Evolutionary conservation across 1,139 yeast species (phyloP), one percentile per base, ranked within the genome.

Genomic region (Kurtzmaniella quercitrusa): DNA sequence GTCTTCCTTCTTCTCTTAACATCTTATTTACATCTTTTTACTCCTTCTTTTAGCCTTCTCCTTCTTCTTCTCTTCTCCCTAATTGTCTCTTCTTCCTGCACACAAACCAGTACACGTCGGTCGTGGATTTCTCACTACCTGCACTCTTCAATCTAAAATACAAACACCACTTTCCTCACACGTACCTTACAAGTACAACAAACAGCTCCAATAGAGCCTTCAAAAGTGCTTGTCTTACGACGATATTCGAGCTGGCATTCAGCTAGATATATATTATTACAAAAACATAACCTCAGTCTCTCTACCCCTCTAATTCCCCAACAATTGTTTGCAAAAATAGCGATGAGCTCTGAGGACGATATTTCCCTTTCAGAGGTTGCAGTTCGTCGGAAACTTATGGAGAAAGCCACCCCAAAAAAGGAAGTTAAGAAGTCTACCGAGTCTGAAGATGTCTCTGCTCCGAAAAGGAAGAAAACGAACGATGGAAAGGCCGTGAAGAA

Each of bases 261-360:
- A 5, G 31, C 14, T 27, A 12, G 31, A n/a, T 4, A 27, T 27
- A 10, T 11, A 27, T 4, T 27, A 11, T 6, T 27, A 27, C 14
- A 11, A 3, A 11, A 5, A 27, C 12, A 27, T 5, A 5, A 12
- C 31, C 14, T 10, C 14, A 27, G 31, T 11, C 31, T n/a, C 14
- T 27, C 14, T 27, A 11, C 12, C 14, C 31, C n/a, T 12, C 4
- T 5, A 10, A 6, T n/a, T 27, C 10, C 5, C 12, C 31, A 10
- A 27, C 31, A 27, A 27, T 27, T 27, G 31, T 17, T 17, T 11
- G 19, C 25, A 10, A 6, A 10, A 34, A 15, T 11, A 11, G 15
- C 11, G 25, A 43, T 43, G 46, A 43, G 41, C 25, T 43, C 46
- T 2, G 46, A 43, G n/a, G 46, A 43, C 3, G 46, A 43, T n/a